These are phyloP conservation scores for Prunus padus DNA, from an alignment of 306 rosid species.

Conservation along the genomic window DNA sequence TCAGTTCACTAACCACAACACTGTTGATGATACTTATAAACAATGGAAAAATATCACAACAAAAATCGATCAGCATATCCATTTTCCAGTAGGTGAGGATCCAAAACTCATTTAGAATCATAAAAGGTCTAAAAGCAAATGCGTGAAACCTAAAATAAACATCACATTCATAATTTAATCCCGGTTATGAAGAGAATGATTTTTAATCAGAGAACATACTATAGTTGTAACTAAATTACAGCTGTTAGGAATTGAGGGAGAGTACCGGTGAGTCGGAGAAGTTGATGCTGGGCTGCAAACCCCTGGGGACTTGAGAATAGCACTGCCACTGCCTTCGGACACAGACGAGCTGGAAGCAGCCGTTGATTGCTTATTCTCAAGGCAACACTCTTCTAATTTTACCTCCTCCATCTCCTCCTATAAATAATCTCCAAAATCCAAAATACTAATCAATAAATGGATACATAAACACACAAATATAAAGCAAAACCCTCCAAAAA, in stretches of 20 bases:
- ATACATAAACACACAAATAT: constrained; percentile 9
- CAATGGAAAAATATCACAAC: constrained; percentile 11
- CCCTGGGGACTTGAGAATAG: constrained; percentile 65
- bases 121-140: background rate
- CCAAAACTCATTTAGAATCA: constrained; percentile 1
- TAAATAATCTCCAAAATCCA: constrained; percentile 48
- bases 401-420: constrained; percentile 59
- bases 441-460: constrained; percentile 42
- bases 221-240: constrained; percentile 11
- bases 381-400: constrained; percentile 76
- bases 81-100: constrained; percentile 2
- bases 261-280: constrained; percentile 72
- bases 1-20: constrained; percentile 11
- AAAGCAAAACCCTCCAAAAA: constrained; percentile 20
- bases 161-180: background rate
- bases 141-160: background rate
- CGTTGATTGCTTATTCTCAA: constrained; percentile 84
- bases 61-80: constrained; percentile 6
- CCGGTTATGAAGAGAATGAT: background rate
- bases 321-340: constrained; percentile 78
- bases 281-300: constrained; percentile 61
- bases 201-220: background rate
- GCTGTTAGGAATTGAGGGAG: constrained; percentile 23
- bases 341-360: constrained; percentile 80
- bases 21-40: background rate